Percentiles rank a stretch among this genome's conserved stretches.
phyloP scores from a whole-genome alignment of 768 basidiomycete genomes.

The Leccinellum rugosiceps region DNA sequence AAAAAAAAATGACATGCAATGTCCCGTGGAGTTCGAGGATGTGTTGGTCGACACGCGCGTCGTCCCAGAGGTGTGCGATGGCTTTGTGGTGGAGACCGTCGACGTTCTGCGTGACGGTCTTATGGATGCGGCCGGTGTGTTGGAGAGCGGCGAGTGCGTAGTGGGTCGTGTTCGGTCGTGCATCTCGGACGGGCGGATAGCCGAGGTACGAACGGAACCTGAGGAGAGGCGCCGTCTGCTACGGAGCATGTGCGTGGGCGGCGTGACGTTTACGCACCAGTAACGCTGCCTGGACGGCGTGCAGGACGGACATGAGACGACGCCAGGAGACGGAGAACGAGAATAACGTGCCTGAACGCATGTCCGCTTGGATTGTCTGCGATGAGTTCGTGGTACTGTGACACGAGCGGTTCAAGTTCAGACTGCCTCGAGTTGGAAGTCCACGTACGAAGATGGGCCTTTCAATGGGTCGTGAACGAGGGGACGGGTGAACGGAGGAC shows the following conservation, averaged over 20 bases:
- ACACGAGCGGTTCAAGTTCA: conserved; percentile 6
- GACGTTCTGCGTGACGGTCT: conserved; percentile 87
- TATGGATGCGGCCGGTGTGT: conserved; percentile 54
- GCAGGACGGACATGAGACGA: conserved; percentile 5
- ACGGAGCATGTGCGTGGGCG: background rate
- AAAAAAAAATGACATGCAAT: conserved; percentile 57
- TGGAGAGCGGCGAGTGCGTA: conserved; percentile 83
- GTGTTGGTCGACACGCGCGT: conserved; percentile 32
- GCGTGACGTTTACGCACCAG: conserved; percentile 44
- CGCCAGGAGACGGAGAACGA: background rate
- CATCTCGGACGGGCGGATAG: conserved; percentile 82
- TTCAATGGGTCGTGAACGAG: background rate
- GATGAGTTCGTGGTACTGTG: conserved; percentile 75
- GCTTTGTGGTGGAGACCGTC: conserved; percentile 92
- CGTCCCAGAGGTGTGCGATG: conserved; percentile 43
- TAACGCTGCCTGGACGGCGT: conserved; percentile 67
- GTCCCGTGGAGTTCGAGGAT: conserved; percentile 90
- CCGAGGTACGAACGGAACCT: conserved; percentile 76
- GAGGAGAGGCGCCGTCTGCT: background rate
- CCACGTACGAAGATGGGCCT: conserved; percentile 57
- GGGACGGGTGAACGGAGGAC: too few species aligned
- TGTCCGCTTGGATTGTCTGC: conserved; percentile 67
- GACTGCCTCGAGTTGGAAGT: background rate
- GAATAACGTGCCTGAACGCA: conserved; percentile 57
- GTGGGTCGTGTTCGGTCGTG: conserved; percentile 87